These are phyloP conservation scores for Cercospora sp. DNA, from an alignment of 2,329 filamentous ascomycete species.

Conservation along the genomic window DNA sequence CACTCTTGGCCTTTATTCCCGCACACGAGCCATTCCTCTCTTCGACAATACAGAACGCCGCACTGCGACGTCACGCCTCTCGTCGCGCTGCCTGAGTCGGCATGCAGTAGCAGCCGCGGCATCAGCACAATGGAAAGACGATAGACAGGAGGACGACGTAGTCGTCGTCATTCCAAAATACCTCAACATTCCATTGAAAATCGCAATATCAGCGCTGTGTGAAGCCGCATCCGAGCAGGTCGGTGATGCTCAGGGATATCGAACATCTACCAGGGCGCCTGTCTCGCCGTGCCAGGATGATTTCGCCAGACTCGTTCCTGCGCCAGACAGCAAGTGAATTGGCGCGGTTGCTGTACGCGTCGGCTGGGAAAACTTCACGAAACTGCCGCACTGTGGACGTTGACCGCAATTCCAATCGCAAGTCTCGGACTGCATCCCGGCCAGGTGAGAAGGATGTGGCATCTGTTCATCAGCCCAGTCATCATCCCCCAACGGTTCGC, in stretches of 20 bases:
- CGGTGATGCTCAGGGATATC: conserved; percentile 5
- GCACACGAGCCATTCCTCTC: conserved; percentile 1
- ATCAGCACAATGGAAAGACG: not conserved
- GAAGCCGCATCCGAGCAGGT: not conserved
- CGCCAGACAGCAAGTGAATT: not conserved
- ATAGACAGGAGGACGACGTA: not conserved
- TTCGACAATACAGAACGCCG: conserved; percentile 10
- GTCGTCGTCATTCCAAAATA: not conserved
- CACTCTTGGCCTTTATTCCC: not conserved
- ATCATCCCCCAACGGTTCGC: not conserved
- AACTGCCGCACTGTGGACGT: not conserved
- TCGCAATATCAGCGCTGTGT: conserved; percentile 7
- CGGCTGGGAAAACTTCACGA: not conserved
- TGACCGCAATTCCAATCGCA: not conserved
- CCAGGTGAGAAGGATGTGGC: not conserved
- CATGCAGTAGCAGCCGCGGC: not conserved
- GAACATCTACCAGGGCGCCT: conserved; percentile 4
- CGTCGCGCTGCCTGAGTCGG: not conserved
- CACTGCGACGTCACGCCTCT: not conserved
- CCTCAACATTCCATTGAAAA: not conserved
- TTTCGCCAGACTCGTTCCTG: conserved; percentile 8
- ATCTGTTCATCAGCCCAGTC: not conserved
- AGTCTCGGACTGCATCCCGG: not conserved
- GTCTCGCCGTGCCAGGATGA: not conserved
- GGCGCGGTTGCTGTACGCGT: not conserved